These are phyloP conservation scores for Globisporangium parvum DNA, from an alignment of 352 stramenopile species.

Conservation along the genomic window DNA sequence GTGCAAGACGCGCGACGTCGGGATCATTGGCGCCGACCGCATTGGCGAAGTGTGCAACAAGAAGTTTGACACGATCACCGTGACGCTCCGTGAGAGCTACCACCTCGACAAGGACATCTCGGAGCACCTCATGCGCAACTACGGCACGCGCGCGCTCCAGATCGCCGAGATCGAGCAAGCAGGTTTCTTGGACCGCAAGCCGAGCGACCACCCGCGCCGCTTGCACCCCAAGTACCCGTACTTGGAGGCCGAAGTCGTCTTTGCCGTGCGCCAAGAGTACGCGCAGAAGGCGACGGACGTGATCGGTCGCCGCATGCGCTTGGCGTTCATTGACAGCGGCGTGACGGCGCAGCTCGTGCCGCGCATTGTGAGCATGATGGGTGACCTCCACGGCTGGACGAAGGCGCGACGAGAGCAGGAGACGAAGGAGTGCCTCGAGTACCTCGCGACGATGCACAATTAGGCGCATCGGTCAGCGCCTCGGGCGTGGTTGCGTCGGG, in stretches of 20 bases:
- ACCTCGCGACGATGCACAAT: conserved; percentile 86
- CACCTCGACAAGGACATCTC: conserved; percentile 91
- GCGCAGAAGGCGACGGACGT: conserved; percentile 92
- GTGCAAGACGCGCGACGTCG: conserved; percentile 78
- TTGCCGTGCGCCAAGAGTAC: conserved; percentile 92
- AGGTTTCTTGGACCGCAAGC: conserved; percentile 83
- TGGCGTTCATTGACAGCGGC: conserved; percentile 91
- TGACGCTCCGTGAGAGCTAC: conserved; percentile 93
- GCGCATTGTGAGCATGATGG: conserved; percentile 92
- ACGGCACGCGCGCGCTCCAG: conserved; percentile 94
- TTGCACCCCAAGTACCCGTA: conserved; percentile 94
- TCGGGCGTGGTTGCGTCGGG: background rate
- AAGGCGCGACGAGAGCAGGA: conserved; percentile 74
- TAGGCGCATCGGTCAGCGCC: background rate
- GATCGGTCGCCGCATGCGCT: conserved; percentile 87
- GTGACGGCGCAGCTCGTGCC: conserved; percentile 70
- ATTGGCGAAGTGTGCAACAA: conserved; percentile 93
- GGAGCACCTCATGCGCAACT: conserved; percentile 94
- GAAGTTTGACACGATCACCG: conserved; percentile 94
- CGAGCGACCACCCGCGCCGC: conserved; percentile 78
- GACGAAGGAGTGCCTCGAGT: conserved; percentile 65
- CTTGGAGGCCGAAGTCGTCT: conserved; percentile 93
- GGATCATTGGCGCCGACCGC: conserved; percentile 86
- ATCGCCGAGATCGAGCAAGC: conserved; percentile 88
- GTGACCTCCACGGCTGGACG: conserved; percentile 80